Evolutionary conservation across 805 yeast genomes (phyloP).

Genomic region (Aciculoconidium aculeatum): DNA sequence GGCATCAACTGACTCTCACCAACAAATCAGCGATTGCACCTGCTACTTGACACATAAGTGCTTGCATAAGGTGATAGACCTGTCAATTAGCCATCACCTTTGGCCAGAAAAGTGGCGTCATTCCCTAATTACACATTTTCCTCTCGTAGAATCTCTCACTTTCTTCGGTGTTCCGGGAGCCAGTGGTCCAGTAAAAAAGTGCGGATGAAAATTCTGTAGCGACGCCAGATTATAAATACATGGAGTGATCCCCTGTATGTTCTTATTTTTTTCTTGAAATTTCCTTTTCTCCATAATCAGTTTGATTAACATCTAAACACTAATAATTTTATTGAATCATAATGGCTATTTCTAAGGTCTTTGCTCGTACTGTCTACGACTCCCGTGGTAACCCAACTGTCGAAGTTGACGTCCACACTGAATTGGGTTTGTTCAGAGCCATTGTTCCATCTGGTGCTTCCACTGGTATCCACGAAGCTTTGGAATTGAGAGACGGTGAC

Average conservation of each 20-base stretch:
- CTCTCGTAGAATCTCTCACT: neutral
- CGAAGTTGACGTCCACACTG: slow-evolving; percentile 94
- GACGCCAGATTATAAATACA: too few relatives aligned
- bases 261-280: slow-evolving; percentile 1
- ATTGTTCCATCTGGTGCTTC: slow-evolving; percentile 99
- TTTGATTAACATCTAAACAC: slow-evolving; percentile 4
- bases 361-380: slow-evolving; percentile 97
- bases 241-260: too few relatives aligned
- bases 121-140: slow-evolving; percentile 4
- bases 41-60: too few relatives aligned
- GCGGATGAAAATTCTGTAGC: too few relatives aligned
- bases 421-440: slow-evolving; percentile 89
- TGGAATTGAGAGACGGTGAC: slow-evolving; percentile 98
- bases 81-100: slow-evolving; percentile 4
- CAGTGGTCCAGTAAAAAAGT: slow-evolving; percentile 20
- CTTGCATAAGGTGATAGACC: too few relatives aligned
- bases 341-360: slow-evolving; percentile 85
- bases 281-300: slow-evolving; percentile 4
- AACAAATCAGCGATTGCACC: slow-evolving; percentile 1
- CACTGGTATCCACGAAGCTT: slow-evolving; percentile 98
- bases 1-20: slow-evolving; percentile 5
- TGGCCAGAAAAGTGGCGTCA: neutral
- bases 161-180: slow-evolving; percentile 22
- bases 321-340: too few relatives aligned
- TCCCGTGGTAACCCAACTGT: slow-evolving; percentile 99